phyloP scores from a whole-genome alignment of 257 asterid genomes.

The Anisodus acutangulus region DNA sequence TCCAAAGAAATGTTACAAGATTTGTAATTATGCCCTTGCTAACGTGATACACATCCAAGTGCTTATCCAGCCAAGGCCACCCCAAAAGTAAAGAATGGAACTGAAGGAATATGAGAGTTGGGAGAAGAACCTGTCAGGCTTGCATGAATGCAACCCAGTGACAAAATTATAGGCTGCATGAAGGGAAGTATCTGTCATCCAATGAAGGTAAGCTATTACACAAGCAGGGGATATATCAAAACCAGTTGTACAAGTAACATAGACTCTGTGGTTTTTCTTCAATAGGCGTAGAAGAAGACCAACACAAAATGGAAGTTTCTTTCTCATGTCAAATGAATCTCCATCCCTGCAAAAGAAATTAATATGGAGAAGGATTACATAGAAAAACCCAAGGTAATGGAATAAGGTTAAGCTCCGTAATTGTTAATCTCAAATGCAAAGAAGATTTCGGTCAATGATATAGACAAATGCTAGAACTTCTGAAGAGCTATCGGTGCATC shows the following conservation, averaged over 20 bases:
- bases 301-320: constrained; percentile 88
- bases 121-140: constrained; percentile 76
- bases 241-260: constrained; percentile 92
- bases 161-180: constrained; percentile 87
- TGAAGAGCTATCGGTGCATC: background rate
- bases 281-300: constrained; percentile 90
- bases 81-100: constrained; percentile 22
- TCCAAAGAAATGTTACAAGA: background rate
- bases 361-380: background rate
- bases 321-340: constrained; percentile 89
- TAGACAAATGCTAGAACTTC: background rate
- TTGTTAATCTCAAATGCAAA: background rate
- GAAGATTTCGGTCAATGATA: background rate
- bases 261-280: constrained; percentile 84
- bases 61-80: constrained; percentile 15
- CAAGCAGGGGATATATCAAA: constrained; percentile 92
- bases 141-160: constrained; percentile 86
- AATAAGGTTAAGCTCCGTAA: constrained; percentile 7
- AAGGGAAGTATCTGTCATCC: constrained; percentile 99
- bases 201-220: constrained; percentile 94
- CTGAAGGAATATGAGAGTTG: constrained; percentile 27
- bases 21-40: background rate
- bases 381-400: background rate
- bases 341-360: constrained; percentile 65
- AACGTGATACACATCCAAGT: background rate